Percentiles rank a stretch among this genome's conserved stretches.
Evolutionary conservation across 2,329 filamentous ascomycete species (phyloP).

Genomic region (Incumbomyces lentus): DNA sequence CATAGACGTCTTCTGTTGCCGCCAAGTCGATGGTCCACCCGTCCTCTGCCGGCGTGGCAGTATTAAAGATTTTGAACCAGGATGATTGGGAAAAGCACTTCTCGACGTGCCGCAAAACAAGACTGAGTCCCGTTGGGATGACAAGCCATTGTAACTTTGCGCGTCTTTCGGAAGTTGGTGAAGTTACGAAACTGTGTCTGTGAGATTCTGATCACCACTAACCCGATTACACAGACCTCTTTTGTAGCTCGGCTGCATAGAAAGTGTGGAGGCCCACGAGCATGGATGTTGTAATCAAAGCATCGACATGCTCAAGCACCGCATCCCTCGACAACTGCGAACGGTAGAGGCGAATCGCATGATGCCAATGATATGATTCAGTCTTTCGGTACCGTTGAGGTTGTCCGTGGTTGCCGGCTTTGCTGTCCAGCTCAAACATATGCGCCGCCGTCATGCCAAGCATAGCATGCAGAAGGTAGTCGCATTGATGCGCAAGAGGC

Average conservation of each 20-base stretch:
- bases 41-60: background rate
- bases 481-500: background rate
- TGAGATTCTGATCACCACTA: background rate
- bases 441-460: background rate
- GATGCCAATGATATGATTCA: background rate
- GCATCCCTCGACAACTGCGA: background rate
- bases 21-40: background rate
- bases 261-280: background rate
- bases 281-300: background rate
- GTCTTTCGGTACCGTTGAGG: background rate
- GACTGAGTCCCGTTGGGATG: background rate
- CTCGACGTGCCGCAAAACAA: background rate
- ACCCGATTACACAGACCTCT: background rate
- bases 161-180: background rate
- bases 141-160: slow-evolving; percentile 3
- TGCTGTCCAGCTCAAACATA: background rate
- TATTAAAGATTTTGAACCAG: background rate
- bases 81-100: background rate
- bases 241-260: background rate
- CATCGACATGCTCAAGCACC: background rate
- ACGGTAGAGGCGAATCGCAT: background rate
- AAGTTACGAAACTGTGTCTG: background rate
- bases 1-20: background rate
- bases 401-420: background rate
- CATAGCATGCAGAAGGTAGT: background rate